phyloP scores from a whole-genome alignment of 2,329 filamentous ascomycete genomes.

The Sporothrix brasiliensis region DNA sequence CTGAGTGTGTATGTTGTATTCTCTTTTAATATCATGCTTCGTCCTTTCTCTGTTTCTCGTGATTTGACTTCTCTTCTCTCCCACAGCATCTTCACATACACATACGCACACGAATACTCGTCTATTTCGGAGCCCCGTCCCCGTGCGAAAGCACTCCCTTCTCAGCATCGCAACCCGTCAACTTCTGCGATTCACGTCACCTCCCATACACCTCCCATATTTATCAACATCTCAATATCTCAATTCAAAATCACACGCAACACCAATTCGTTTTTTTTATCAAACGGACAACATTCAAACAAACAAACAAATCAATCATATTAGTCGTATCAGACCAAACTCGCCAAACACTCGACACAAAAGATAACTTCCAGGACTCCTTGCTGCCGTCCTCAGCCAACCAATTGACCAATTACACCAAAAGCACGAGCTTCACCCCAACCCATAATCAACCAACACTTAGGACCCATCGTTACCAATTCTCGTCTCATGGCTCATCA shows the following conservation, averaged over 20 bases:
- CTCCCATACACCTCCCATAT: neutral
- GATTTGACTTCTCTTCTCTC: conserved; percentile 5
- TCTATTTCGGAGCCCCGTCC: conserved; percentile 4
- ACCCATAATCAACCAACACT: neutral
- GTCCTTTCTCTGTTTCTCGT: conserved; percentile 17
- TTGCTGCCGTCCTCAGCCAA: neutral
- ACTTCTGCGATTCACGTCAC: conserved; percentile 2
- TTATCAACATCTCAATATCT: neutral
- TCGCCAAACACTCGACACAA: neutral
- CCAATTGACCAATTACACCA: neutral
- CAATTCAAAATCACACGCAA: conserved; percentile 8
- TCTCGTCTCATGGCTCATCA: conserved; percentile 31
- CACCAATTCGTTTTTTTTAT: neutral
- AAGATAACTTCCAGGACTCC: neutral
- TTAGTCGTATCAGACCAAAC: neutral
- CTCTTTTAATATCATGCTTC: conserved; percentile 20
- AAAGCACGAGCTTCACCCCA: neutral
- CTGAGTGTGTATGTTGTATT: neutral
- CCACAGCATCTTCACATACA: conserved; percentile 15
- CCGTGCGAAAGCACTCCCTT: conserved; percentile 29
- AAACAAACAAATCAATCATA: neutral
- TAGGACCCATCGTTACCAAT: neutral
- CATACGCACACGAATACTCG: conserved; percentile 8
- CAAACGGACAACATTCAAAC: neutral
- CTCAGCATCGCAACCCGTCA: conserved; percentile 18